Conservation (phyloP, 1,284 basidiomycete species). For the Gymnopus androsaceus region DNA sequence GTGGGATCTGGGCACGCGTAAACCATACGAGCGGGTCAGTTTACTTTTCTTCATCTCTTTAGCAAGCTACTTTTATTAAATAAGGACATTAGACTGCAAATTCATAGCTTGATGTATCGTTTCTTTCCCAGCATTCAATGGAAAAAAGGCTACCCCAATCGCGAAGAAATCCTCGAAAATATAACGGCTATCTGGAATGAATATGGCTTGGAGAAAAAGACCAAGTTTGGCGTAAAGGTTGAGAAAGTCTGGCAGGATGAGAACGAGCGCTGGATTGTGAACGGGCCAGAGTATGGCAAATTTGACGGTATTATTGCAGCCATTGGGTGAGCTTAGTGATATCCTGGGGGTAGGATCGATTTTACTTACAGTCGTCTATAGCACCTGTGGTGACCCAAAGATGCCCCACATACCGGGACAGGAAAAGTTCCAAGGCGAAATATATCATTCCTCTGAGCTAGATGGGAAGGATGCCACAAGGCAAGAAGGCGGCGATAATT, state of each 20-base stretch:
- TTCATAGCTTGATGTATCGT: slow-evolving; percentile 60
- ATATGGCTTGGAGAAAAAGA: slow-evolving; percentile 9
- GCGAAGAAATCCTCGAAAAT: slow-evolving; percentile 59
- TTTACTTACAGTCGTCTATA: background rate
- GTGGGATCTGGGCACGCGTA: slow-evolving; percentile 63
- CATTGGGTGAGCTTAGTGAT: slow-evolving; percentile 56
- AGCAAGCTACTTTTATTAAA: too few relatives aligned
- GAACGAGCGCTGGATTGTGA: slow-evolving; percentile 51
- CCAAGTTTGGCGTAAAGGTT: slow-evolving; percentile 39
- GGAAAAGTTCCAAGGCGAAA: slow-evolving; percentile 25
- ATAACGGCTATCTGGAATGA: slow-evolving; percentile 14
- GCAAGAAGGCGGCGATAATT: slow-evolving; percentile 54
- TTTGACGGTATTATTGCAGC: slow-evolving; percentile 62
- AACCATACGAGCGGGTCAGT: too few relatives aligned
- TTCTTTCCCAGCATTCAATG: slow-evolving; percentile 54
- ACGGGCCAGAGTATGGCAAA: slow-evolving; percentile 46
- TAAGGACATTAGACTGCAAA: slow-evolving; percentile 58
- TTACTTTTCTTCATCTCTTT: too few relatives aligned
- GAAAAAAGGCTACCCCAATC: slow-evolving; percentile 49
- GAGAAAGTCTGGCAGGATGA: slow-evolving; percentile 56
- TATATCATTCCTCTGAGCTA: slow-evolving; percentile 61
- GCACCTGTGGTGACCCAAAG: slow-evolving; percentile 17
- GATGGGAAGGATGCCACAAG: slow-evolving; percentile 40
- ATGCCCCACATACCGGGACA: slow-evolving; percentile 18
- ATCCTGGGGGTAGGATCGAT: slow-evolving; percentile 35